These are phyloP conservation scores for Boletus mariae DNA, from an alignment of 1,284 basidiomycete species.

Conservation along the genomic window DNA sequence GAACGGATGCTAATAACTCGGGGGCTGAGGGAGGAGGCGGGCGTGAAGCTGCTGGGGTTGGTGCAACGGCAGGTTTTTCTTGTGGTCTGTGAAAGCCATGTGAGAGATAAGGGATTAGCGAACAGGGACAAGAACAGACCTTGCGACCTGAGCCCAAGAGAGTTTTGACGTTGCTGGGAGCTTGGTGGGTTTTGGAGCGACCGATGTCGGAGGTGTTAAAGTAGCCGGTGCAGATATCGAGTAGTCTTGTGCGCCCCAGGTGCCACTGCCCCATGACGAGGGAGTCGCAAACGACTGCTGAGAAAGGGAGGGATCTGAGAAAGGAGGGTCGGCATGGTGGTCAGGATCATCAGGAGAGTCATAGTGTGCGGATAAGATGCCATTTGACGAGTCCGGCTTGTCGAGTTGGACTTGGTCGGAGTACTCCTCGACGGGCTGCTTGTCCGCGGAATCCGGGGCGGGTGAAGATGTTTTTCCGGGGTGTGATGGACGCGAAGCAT, in stretches of 20 bases:
- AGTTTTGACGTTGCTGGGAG: constrained; percentile 66
- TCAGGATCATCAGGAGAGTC: constrained; percentile 16
- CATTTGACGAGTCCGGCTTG: constrained; percentile 21
- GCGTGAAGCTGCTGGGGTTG: constrained; percentile 24
- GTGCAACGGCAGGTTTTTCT: constrained; percentile 26
- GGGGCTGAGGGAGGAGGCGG: constrained; percentile 20
- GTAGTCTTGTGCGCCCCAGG: constrained; percentile 31
- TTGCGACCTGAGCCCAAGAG: constrained; percentile 78
- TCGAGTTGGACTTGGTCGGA: constrained; percentile 16
- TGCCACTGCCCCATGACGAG: constrained; percentile 20
- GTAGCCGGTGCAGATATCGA: constrained; percentile 16
- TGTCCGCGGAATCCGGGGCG: constrained; percentile 20
- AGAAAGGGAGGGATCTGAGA: constrained; percentile 7
- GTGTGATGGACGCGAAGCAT: constrained; percentile 23
- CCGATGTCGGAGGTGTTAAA: constrained; percentile 24
- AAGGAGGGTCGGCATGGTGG: constrained; percentile 11
- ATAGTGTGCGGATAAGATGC: not conserved
- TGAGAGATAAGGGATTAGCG: constrained; percentile 21
- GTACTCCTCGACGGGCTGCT: constrained; percentile 16
- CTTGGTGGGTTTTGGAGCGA: constrained; percentile 41
- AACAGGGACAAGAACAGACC: constrained; percentile 39
- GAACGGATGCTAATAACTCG: constrained; percentile 25
- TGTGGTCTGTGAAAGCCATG: constrained; percentile 25
- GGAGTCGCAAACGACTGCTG: constrained; percentile 14
- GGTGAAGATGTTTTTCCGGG: constrained; percentile 25